Evolutionary conservation across 2,329 filamentous ascomycete genomes (phyloP), one percentile per base, ranked within the genome.

Genomic region (Chaetomiaceae sp.): DNA sequence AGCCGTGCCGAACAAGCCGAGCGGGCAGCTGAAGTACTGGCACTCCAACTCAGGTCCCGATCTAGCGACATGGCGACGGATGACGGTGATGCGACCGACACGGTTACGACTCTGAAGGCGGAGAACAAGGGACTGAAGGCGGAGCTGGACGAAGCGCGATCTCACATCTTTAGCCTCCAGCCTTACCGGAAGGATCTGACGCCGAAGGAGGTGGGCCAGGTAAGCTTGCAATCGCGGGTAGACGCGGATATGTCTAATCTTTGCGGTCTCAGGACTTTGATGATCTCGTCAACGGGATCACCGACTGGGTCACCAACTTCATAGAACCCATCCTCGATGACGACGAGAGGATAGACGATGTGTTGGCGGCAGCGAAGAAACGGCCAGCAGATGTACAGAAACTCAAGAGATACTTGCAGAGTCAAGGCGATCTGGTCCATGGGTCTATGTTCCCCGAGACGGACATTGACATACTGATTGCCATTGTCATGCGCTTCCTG

Each of bases 131-230:
- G 52, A 0, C 50, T 72, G 7, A 62, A 62, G 47, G 63, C 66
- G 21, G 65, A 66, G 29, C 61, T 72, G 6, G 64, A 64, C 27
- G 68, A 71, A 32, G 65, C 66, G 1, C 65, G 70, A 40, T 69
- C 68, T 6, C 71, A 73, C 48, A 73, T 73, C 43, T 71, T 73
- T 50, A 70, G 66, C 13, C 65, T 73, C 4, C 70, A 72, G 48
- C 70, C 71, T 6, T 73, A 72, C 50, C 65, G 65, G 14, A 67
- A 68, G 37, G 68, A 71, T 16, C 53, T 73, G 8, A 73, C 69
- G 0, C 61, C 63, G 0, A 63, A 69, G 25, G 70, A 73, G 42
- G 66, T 71, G 30, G 65, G 63, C 18, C 64, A 64, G 37, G 71
- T 72, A 64, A 54, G 64, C 58, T 46, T 27, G 13, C 1, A 1